Conservation (phyloP, 345 rosid species). For the Brassica napus region Da-Ae NC_063434.1:6227001-6227500, state of each 20-base stretch:
- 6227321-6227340: background rate
- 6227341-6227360: no score
- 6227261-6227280: background rate
- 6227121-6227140: slow-evolving; percentile 11
- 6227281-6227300: background rate
- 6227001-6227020: slow-evolving; percentile 17
- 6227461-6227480: no score
- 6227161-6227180: slow-evolving; percentile 8
- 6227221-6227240: background rate
- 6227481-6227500: no score
- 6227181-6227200: slow-evolving; percentile 6
- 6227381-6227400: no score
- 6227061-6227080: slow-evolving; percentile 16
- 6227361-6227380: no score
- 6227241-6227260: slow-evolving; percentile 13
- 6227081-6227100: slow-evolving; percentile 9
- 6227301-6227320: slow-evolving; percentile 23
- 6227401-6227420: no score
- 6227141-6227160: slow-evolving; percentile 14
- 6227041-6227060: no score
- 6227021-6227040: slow-evolving; percentile 22
- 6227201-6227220: slow-evolving; percentile 3
- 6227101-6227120: slow-evolving; percentile 20
- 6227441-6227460: no score
- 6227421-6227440: no score